Conservation (phyloP, 2,329 filamentous ascomycete genomes). For the Mycosphaerelloides madeirae region DNA sequence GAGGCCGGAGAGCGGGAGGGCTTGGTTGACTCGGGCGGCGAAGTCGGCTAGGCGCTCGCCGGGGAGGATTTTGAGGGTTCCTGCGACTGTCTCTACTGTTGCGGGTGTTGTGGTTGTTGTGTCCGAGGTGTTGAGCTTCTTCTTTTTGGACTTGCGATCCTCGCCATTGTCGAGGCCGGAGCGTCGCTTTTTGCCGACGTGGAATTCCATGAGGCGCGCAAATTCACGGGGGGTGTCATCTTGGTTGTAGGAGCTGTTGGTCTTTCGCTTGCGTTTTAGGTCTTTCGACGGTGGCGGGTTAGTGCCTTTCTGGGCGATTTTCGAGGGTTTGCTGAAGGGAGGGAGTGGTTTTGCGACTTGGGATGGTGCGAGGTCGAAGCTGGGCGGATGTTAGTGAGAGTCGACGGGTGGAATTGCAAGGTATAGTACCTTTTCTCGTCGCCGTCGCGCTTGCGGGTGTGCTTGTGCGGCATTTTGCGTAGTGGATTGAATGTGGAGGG, state of each 20-base stretch:
- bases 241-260: constrained; percentile 46
- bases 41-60: constrained; percentile 83
- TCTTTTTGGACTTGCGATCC: constrained; percentile 44
- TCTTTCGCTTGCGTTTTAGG: constrained; percentile 30
- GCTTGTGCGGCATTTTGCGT: constrained; percentile 29
- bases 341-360: constrained; percentile 56
- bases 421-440: constrained; percentile 34
- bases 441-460: constrained; percentile 28
- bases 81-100: constrained; percentile 8
- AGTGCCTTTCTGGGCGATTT: constrained; percentile 27
- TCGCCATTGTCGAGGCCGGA: constrained; percentile 70
- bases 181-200: constrained; percentile 51
- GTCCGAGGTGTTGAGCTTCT: constrained; percentile 14
- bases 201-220: constrained; percentile 73
- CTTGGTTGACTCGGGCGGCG: constrained; percentile 73
- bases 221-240: constrained; percentile 90
- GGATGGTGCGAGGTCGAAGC: constrained; percentile 58
- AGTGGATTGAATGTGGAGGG: neutral
- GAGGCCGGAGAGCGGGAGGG: constrained; percentile 70
- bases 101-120: constrained; percentile 1
- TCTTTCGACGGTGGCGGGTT: constrained; percentile 22
- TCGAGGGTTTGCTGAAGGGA: constrained; percentile 42
- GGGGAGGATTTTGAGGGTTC: constrained; percentile 67
- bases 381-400: constrained; percentile 33
- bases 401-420: neutral